Percentiles rank a stretch among this genome's conserved stretches.
These are phyloP conservation scores for Mariannaea elegans DNA, from an alignment of 2,329 filamentous ascomycete species.

Conservation along the genomic window DNA sequence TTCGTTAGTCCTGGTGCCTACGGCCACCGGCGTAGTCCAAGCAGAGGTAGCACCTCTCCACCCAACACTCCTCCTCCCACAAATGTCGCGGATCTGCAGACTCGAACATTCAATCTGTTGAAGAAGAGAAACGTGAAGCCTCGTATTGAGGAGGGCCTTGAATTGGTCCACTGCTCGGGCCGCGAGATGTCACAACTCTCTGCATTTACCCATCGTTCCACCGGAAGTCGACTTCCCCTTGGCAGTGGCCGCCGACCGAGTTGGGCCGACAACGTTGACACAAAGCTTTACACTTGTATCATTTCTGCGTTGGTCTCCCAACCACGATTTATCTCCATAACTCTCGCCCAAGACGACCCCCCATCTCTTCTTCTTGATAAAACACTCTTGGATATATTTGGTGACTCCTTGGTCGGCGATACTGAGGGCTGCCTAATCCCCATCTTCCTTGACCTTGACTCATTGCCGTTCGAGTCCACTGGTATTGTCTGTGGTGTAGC, in stretches of 20 bases:
- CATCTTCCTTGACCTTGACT: slow-evolving; percentile 86
- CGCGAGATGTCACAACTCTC: slow-evolving; percentile 56
- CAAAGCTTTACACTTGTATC: slow-evolving; percentile 69
- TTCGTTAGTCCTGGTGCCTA: slow-evolving; percentile 66
- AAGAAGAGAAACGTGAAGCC: slow-evolving; percentile 79
- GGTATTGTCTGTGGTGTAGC: slow-evolving; percentile 96
- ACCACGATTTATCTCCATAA: slow-evolving; percentile 78
- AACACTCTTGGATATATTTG: slow-evolving; percentile 70
- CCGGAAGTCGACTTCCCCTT: slow-evolving; percentile 49
- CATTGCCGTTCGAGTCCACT: slow-evolving; percentile 85
- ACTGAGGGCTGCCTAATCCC: slow-evolving; percentile 79
- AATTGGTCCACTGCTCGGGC: slow-evolving; percentile 85
- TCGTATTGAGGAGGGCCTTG: slow-evolving; percentile 72
- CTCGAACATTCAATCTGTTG: slow-evolving; percentile 85
- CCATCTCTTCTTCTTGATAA: slow-evolving; percentile 79
- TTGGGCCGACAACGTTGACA: slow-evolving; percentile 70
- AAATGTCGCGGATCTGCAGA: slow-evolving; percentile 80
- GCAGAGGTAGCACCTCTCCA: slow-evolving; percentile 54
- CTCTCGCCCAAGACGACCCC: slow-evolving; percentile 76
- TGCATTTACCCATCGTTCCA: slow-evolving; percentile 49
- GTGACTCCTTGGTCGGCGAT: slow-evolving; percentile 78
- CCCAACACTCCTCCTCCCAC: slow-evolving; percentile 80
- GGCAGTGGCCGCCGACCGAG: slow-evolving; percentile 47
- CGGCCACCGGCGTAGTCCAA: slow-evolving; percentile 42
- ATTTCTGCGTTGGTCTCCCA: slow-evolving; percentile 68